phyloP scores from a whole-genome alignment of 2,329 filamentous ascomycete species.

The Hansfordia pulvinata region DNA sequence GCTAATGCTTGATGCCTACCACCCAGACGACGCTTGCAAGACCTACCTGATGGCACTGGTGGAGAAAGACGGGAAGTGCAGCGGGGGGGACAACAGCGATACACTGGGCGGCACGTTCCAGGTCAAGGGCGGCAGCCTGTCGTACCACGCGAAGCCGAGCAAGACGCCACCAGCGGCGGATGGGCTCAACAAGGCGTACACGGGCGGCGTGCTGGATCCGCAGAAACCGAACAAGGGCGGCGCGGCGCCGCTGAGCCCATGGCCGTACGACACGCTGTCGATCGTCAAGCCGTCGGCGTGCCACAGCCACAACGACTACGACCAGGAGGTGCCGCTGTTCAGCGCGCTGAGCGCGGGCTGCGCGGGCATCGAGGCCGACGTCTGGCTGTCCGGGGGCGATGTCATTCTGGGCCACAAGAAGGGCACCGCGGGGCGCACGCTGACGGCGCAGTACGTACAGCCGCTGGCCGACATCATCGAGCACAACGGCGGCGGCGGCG shows the following conservation, averaged over 20 bases:
- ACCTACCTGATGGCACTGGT: conserved; percentile 11
- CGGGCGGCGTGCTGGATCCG: conserved; percentile 7
- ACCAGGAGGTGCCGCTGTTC: conserved; percentile 12
- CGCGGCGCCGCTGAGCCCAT: conserved; percentile 12
- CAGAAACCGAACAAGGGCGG: conserved; percentile 12
- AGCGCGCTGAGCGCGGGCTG: conserved; percentile 13
- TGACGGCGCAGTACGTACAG: conserved; percentile 13
- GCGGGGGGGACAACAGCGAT: conserved; percentile 11
- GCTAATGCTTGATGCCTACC: conserved; percentile 1
- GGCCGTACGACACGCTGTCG: conserved; percentile 12
- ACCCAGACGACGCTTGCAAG: conserved; percentile 10
- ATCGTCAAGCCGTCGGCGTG: conserved; percentile 10
- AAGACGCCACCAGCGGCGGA: conserved; percentile 11
- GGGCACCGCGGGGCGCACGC: conserved; percentile 10
- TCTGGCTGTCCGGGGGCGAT: conserved; percentile 10
- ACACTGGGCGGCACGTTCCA: conserved; percentile 16
- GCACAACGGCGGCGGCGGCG: conserved; percentile 12
- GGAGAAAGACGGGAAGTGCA: conserved; percentile 9
- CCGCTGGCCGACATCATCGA: conserved; percentile 13
- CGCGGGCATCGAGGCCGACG: conserved; percentile 14
- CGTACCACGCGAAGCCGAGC: conserved; percentile 13
- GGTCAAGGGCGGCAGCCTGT: conserved; percentile 11
- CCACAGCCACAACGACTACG: conserved; percentile 17
- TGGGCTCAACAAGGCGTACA: conserved; percentile 12
- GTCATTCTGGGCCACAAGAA: conserved; percentile 12